Evolutionary conservation across 129 eudicot species (phyloP).

Genomic region (Solidago caesia): DNA sequence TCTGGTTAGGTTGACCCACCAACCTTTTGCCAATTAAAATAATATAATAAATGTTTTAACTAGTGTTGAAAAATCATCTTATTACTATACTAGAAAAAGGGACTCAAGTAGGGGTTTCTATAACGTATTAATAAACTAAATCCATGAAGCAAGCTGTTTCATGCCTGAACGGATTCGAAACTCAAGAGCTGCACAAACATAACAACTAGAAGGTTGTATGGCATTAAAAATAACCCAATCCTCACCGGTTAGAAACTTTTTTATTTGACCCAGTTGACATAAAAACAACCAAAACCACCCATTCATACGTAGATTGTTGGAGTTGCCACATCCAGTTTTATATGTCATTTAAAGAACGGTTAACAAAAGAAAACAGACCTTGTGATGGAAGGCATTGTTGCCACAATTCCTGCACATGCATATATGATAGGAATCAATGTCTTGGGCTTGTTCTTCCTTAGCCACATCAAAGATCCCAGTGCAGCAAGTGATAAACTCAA

Average conservation of each 20-base stretch:
- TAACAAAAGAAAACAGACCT: constrained; percentile 43
- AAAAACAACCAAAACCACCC: background rate
- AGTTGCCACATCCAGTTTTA: background rate
- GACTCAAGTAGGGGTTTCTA: background rate
- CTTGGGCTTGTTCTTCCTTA: constrained; percentile 93
- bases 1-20: background rate
- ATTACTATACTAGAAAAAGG: background rate
- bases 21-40: background rate
- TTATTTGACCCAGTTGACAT: background rate
- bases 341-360: background rate
- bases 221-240: background rate
- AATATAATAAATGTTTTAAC: no score
- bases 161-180: background rate
- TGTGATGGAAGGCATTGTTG: constrained; percentile 96
- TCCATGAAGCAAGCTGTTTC: background rate
- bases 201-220: background rate
- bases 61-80: no score
- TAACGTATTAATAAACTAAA: background rate
- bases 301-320: background rate
- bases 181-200: background rate
- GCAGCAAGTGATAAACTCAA: constrained; percentile 88
- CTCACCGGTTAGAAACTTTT: background rate
- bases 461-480: constrained; percentile 95
- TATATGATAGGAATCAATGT: constrained; percentile 88
- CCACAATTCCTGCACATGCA: constrained; percentile 78